These are phyloP conservation scores for Annulohypoxylon moriforme DNA, from an alignment of 495 filamentous ascomycete genomes.

Conservation along the genomic window DNA sequence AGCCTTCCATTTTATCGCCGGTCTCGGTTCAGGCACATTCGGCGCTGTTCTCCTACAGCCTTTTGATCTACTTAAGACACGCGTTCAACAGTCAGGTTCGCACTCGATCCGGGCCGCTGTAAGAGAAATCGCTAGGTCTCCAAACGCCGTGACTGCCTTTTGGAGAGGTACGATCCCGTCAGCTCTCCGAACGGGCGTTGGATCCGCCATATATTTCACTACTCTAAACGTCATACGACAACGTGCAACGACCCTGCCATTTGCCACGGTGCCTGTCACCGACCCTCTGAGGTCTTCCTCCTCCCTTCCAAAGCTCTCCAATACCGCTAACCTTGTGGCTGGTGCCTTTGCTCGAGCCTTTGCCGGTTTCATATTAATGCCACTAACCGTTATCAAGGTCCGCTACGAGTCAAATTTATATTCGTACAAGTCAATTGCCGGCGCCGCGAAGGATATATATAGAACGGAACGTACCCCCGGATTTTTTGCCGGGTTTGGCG, in stretches of 20 bases:
- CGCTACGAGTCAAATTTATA: slow-evolving; percentile 91
- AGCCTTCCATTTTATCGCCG: slow-evolving; percentile 88
- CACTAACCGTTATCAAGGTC: slow-evolving; percentile 95
- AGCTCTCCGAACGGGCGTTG: slow-evolving; percentile 90
- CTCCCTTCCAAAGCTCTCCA: slow-evolving; percentile 83
- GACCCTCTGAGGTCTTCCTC: slow-evolving; percentile 62
- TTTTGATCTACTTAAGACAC: slow-evolving; percentile 95
- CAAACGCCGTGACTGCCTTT: slow-evolving; percentile 70
- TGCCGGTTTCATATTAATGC: slow-evolving; percentile 94
- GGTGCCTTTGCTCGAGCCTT: slow-evolving; percentile 85
- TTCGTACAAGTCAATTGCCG: slow-evolving; percentile 78
- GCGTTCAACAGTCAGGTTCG: slow-evolving; percentile 81
- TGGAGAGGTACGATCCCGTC: slow-evolving; percentile 96
- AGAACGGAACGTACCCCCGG: slow-evolving; percentile 79
- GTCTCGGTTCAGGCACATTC: slow-evolving; percentile 84
- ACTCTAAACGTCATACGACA: slow-evolving; percentile 84
- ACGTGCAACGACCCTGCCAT: slow-evolving; percentile 66
- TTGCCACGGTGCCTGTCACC: slow-evolving; percentile 46
- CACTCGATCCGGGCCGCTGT: slow-evolving; percentile 75
- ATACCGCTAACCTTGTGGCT: slow-evolving; percentile 84
- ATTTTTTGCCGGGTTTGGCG: slow-evolving; percentile 93
- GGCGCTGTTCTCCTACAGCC: slow-evolving; percentile 93
- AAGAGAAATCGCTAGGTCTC: slow-evolving; percentile 71
- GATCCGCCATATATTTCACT: slow-evolving; percentile 94
- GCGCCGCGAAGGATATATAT: slow-evolving; percentile 80